Conservation (phyloP, 1,139 yeast species). For the Sugiyamaella xylanicola region DNA sequence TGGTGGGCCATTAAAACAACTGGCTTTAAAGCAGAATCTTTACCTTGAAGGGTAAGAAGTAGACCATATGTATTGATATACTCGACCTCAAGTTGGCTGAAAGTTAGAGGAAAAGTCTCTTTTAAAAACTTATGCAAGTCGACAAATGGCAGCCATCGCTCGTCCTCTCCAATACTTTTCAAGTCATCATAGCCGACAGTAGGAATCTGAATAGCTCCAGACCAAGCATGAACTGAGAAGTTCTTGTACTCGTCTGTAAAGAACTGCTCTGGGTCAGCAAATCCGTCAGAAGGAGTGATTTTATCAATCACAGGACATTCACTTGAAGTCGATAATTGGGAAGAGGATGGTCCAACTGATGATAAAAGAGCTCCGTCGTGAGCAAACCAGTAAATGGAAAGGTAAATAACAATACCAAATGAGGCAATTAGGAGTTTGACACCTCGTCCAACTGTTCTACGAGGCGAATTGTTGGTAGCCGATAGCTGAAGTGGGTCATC, state of each 20-base stretch:
- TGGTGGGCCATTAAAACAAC: slow-evolving; percentile 72
- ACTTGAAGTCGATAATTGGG: background rate
- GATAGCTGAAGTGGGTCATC: background rate
- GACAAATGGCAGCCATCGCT: slow-evolving; percentile 48
- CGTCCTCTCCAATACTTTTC: slow-evolving; percentile 46
- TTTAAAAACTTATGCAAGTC: slow-evolving; percentile 59
- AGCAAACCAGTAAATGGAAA: background rate
- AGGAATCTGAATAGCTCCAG: slow-evolving; percentile 59
- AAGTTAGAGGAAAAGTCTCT: slow-evolving; percentile 53
- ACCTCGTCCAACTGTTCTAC: background rate
- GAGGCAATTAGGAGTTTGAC: background rate
- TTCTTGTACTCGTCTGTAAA: slow-evolving; percentile 33
- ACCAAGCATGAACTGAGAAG: slow-evolving; percentile 32
- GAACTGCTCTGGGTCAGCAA: slow-evolving; percentile 23
- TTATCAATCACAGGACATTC: slow-evolving; percentile 4
- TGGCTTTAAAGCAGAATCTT: slow-evolving; percentile 57
- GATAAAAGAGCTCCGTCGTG: too few relatives aligned
- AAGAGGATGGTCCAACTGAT: too few relatives aligned
- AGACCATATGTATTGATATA: slow-evolving; percentile 68
- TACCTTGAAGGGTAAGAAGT: slow-evolving; percentile 66
- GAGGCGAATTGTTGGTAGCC: background rate
- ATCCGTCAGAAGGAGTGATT: slow-evolving; percentile 3
- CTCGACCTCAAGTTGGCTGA: slow-evolving; percentile 45
- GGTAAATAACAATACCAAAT: background rate
- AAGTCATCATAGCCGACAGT: slow-evolving; percentile 62